Conservation (phyloP, 1,139 yeast genomes). For the Lodderomyces beijingensis region DNA sequence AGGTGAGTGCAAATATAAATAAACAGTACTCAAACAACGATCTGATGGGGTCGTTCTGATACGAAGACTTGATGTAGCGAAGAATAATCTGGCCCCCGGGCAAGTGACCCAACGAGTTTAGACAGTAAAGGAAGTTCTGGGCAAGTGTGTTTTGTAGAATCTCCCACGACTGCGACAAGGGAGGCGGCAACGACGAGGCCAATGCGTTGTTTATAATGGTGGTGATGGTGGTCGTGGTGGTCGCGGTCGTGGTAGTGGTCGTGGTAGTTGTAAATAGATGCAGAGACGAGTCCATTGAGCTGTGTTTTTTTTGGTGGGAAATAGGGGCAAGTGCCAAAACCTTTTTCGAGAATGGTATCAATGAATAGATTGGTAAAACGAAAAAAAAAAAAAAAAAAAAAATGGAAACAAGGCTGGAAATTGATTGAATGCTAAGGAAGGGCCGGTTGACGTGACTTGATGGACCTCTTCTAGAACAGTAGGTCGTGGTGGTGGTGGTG, state of each 20-base stretch:
- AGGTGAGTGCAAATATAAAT: constrained; percentile 79
- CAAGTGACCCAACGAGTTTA: constrained; percentile 36
- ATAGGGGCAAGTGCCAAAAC: constrained; percentile 1
- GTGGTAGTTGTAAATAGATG: constrained; percentile 1
- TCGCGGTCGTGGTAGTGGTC: constrained; percentile 13
- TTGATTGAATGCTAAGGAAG: background rate
- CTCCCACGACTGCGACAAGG: constrained; percentile 39
- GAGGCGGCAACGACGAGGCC: constrained; percentile 7
- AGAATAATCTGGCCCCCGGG: constrained; percentile 83
- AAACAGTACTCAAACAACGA: constrained; percentile 76
- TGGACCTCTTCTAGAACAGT: too few species aligned
- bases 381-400: constrained; percentile 1
- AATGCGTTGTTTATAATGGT: constrained; percentile 15
- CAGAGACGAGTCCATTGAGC: background rate
- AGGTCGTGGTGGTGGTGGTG: too few species aligned
- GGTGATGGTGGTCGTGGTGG: constrained; percentile 22
- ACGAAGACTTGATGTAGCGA: constrained; percentile 81
- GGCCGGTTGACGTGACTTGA: background rate
- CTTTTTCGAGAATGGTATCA: too few species aligned
- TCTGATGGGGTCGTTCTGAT: constrained; percentile 90
- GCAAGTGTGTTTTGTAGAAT: constrained; percentile 31
- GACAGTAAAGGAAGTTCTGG: constrained; percentile 32
- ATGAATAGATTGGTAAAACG: background rate
- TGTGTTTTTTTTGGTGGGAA: background rate
- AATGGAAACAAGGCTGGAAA: background rate